Evolutionary conservation across 805 yeast species (phyloP).

Genomic region (Candida oleophila): DNA sequence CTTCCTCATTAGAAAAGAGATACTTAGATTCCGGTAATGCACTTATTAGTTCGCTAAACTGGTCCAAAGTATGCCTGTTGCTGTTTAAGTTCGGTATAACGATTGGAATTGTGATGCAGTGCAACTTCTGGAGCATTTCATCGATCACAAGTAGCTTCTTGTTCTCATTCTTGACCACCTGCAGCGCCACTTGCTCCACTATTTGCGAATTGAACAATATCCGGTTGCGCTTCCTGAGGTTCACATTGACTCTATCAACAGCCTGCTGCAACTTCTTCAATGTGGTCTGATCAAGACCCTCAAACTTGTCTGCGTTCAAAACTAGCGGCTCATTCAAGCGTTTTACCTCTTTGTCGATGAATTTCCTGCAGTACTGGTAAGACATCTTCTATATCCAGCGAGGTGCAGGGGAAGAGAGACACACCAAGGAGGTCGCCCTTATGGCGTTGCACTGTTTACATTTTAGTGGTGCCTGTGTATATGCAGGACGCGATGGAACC

Average conservation of each 20-base stretch:
- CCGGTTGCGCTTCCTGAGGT: constrained; percentile 22
- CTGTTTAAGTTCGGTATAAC: constrained; percentile 22
- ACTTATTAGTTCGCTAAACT: constrained; percentile 22
- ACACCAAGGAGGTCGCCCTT: too few relatives aligned
- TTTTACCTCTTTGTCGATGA: constrained; percentile 32
- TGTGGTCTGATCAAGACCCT: not conserved
- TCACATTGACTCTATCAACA: constrained; percentile 22
- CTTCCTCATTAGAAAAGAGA: constrained; percentile 1
- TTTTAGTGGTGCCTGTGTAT: not conserved
- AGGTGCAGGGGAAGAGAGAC: not conserved
- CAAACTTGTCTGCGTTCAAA: not conserved
- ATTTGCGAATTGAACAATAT: constrained; percentile 27
- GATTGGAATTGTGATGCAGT: constrained; percentile 24
- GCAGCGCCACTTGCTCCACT: constrained; percentile 36
- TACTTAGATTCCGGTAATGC: constrained; percentile 36
- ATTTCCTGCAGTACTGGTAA: constrained; percentile 29
- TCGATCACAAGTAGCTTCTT: constrained; percentile 26
- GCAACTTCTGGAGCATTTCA: constrained; percentile 22
- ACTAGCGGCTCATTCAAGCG: constrained; percentile 27
- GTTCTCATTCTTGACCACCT: constrained; percentile 31
- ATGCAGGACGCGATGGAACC: not conserved
- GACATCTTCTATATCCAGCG: constrained; percentile 10
- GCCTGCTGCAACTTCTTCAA: constrained; percentile 15
- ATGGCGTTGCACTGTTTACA: too few relatives aligned
- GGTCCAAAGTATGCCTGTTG: constrained; percentile 13